phyloP scores from a whole-genome alignment of 352 stramenopile genomes.

The Phytopythium delawarense region DNA sequence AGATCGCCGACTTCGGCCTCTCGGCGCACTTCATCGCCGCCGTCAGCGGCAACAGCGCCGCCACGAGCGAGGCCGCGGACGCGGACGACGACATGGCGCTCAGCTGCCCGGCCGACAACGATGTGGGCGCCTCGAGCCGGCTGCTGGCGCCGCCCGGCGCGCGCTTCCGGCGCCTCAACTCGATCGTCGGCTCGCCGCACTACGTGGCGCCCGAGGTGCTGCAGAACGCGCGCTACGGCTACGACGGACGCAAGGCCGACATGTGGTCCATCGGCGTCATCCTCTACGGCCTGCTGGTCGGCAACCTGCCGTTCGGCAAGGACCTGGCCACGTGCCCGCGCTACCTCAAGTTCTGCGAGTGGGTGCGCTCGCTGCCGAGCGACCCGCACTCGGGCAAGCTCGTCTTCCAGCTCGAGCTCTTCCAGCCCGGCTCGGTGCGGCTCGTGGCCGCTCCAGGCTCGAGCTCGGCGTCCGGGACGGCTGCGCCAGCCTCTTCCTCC shows the following conservation, averaged over 20 bases:
- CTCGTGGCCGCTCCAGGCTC: not conserved
- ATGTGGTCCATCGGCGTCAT: conserved; percentile 94
- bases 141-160: conserved; percentile 22
- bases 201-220: conserved; percentile 97
- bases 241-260: conserved; percentile 91
- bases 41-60: conserved; percentile 46
- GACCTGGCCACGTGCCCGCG: conserved; percentile 91
- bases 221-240: conserved; percentile 83
- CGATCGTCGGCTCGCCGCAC: conserved; percentile 95
- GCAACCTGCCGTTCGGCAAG: conserved; percentile 94
- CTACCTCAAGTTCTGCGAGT: conserved; percentile 95
- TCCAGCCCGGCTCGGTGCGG: conserved; percentile 21
- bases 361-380: conserved; percentile 66
- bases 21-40: conserved; percentile 89
- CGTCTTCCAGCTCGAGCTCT: conserved; percentile 48
- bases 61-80: conserved; percentile 27
- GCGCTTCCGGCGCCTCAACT: conserved; percentile 90
- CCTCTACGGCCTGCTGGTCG: conserved; percentile 90
- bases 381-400: conserved; percentile 67
- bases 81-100: conserved; percentile 30
- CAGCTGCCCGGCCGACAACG: conserved; percentile 2
- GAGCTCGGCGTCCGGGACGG: not conserved
- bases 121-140: conserved; percentile 9
- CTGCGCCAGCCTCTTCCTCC: conserved; percentile 3
- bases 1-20: conserved; percentile 95